A percentile compares a stretch with the other conserved stretches of the same genome.
phyloP scores from a whole-genome alignment of 2,329 filamentous ascomycete genomes.

The Nakataea oryzae region DNA sequence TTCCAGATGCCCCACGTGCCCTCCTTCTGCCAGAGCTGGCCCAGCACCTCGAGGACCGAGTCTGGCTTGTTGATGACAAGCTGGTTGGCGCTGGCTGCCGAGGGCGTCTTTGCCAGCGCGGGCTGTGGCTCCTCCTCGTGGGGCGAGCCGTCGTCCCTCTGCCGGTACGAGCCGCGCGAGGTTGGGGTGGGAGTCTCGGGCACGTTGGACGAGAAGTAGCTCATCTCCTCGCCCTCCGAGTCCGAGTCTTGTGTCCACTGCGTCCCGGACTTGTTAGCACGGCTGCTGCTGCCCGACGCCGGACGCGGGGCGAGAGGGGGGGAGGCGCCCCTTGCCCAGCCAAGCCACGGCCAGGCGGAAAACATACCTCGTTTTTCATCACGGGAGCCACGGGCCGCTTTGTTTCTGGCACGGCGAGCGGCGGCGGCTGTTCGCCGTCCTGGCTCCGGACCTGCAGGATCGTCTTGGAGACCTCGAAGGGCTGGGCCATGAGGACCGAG shows the following conservation, averaged over 20 bases:
- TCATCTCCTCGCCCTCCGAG: slow-evolving; percentile 66
- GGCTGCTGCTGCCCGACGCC: neutral
- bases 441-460: slow-evolving; percentile 68
- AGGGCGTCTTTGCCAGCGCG: neutral
- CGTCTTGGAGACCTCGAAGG: slow-evolving; percentile 94
- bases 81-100: slow-evolving; percentile 36
- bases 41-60: slow-evolving; percentile 77
- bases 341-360: neutral
- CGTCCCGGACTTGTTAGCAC: neutral
- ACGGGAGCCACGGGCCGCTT: slow-evolving; percentile 6
- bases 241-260: slow-evolving; percentile 38
- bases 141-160: slow-evolving; percentile 16
- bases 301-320: neutral
- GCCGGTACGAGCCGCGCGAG: slow-evolving; percentile 23
- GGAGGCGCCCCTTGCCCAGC: neutral
- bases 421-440: slow-evolving; percentile 29
- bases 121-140: neutral
- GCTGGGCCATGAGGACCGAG: slow-evolving; percentile 79
- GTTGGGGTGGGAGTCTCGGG: slow-evolving; percentile 46
- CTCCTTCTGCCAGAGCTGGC: slow-evolving; percentile 81
- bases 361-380: slow-evolving; percentile 1
- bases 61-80: slow-evolving; percentile 64
- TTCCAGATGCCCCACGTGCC: slow-evolving; percentile 93
- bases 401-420: neutral
- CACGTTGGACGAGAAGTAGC: slow-evolving; percentile 67